Base-by-base conservation (phyloP, 768 basidiomycete genomes). In the Russula abietina region DNA sequence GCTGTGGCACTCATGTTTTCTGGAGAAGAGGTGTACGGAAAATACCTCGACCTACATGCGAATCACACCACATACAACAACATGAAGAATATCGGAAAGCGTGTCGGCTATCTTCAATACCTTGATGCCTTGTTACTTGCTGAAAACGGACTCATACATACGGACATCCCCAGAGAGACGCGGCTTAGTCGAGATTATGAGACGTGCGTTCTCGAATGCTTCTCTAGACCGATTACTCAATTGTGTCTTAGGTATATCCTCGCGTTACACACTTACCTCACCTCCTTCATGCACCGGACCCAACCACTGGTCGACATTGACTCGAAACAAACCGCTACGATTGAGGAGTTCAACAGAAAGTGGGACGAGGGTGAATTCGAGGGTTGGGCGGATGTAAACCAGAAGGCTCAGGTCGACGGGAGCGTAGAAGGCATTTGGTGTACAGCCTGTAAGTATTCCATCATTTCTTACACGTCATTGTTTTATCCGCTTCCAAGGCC, bases 1-100 rank as follows among this genome's bases (percentile, higher is more conserved):
- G 91, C 89, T 57, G 79, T 93, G 59, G 87, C 89, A 39, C 75
- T 91, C 55, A 74, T 96, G 68, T 99, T 99, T 77, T 96, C 95
- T 14, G 97, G 97, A 38, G 96, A 98, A 78, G 97, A 99, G 72
- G 82, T 83, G 9, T 92, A 95, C 68, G 97, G 97, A 56, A 91
- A 91, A 75, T 98, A 96, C 72, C 83, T 98, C 64, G 97, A 99
- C 74, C 73, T 99, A 61, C 91, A 98, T 73, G 79, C 85, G 55
- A 87, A 91, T 62, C 97, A 98, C 69, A 83, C 88, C 53, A 79
- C 89, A 54, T 98, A 91, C 76, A 86, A 84, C 77, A 99, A 99
- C 74, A 74, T 99, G 67, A 91, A 91, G 75, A 83, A 87, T 62
- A 82, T 94, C 54, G 82, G 86, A 55, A 91, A 88, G 71, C 83